Evolutionary conservation across 2,329 filamentous ascomycete species (phyloP), one percentile per base, ranked within the genome.

Genomic region (Helminthosporium solani): DNA sequence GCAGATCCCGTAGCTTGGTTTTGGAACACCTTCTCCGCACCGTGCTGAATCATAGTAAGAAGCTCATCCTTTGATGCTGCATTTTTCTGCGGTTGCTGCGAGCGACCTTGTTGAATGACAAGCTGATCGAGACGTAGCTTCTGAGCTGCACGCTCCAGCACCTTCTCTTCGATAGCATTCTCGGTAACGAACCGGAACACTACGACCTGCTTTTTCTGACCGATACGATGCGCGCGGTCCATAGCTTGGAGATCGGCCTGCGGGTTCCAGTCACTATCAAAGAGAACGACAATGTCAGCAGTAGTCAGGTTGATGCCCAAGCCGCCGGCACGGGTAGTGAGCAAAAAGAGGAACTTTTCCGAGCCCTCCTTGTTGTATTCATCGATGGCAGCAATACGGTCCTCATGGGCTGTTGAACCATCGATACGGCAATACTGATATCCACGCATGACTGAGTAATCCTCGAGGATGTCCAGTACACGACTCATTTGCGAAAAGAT

Each of bases 401-500:
- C 94, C 70, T 99, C 94, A 61, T 99, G 94, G 1, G 94, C 92
- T 12, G 94, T 99, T 38, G 91, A 86, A 64, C 94, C 94, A 67
- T 99, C 94, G 53, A 99, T 99, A 64, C 94, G 88, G 72, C 91
- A 97, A 74, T 99, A 99, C 53, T 95, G 87, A 74, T 88, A 96
- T 25, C 90, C 86, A 47, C 91, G 83, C 78, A 99, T 96, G 35
- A 97, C 90, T 55, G 92, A 97, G 72, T 99, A 99, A 69, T 99
- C 94, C 67, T 99, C 94, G 14, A 99, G 80, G 42, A 99, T 99
- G 66, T 99, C 94, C 33, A 99, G 77, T 31, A 96, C 80, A 80
- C 94, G 89, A 64, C 91, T 96, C 94, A 99, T 99, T 66, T 99
- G 94, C 0, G 94, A 99, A 75, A 99, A 99, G 60, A 99, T 97